A percentile compares a stretch with the other conserved stretches of the same genome.
These are phyloP conservation scores for Paracorniculantispora psalliotae DNA, from an alignment of 2,329 filamentous ascomycete species.

Conservation along the genomic window DNA sequence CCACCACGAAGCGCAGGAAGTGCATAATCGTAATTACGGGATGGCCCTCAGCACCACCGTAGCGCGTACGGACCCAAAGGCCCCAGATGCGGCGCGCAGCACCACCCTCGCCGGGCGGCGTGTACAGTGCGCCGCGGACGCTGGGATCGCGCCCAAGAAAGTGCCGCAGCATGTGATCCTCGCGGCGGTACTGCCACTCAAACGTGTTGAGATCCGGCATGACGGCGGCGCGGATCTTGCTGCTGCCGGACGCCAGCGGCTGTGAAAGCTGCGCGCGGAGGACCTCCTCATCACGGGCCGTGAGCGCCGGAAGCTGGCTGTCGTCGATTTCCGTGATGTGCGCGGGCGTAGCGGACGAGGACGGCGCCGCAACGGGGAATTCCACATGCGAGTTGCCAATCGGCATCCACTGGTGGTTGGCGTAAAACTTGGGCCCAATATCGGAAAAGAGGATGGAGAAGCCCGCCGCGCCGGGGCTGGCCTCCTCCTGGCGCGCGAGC, in stretches of 20 bases:
- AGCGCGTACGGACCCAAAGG: slow-evolving; percentile 65
- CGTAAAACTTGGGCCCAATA: slow-evolving; percentile 80
- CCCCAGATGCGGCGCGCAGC: slow-evolving; percentile 62
- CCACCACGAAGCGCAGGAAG: slow-evolving; percentile 63
- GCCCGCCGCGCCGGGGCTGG: slow-evolving; percentile 31
- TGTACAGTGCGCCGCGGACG: slow-evolving; percentile 67
- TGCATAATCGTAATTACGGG: slow-evolving; percentile 62
- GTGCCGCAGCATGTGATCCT: slow-evolving; percentile 68
- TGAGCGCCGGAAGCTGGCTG: slow-evolving; percentile 56
- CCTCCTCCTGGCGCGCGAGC: slow-evolving; percentile 27
- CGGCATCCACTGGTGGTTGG: slow-evolving; percentile 68
- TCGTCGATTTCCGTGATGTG: slow-evolving; percentile 43
- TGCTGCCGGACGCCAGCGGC: slow-evolving; percentile 14
- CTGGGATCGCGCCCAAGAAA: slow-evolving; percentile 53
- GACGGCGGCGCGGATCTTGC: slow-evolving; percentile 30
- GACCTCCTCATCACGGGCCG: slow-evolving; percentile 58
- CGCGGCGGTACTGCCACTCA: slow-evolving; percentile 65
- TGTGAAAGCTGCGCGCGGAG: slow-evolving; percentile 50
- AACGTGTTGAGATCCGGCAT: slow-evolving; percentile 28
- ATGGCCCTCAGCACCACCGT: slow-evolving; percentile 43
- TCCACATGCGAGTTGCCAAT: slow-evolving; percentile 69
- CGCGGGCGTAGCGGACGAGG: slow-evolving; percentile 26
- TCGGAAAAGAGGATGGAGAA: slow-evolving; percentile 85
- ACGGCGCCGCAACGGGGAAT: slow-evolving; percentile 38
- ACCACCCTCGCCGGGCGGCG: slow-evolving; percentile 32